Evolutionary conservation across 2,329 filamentous ascomycete species (phyloP).

Genomic region (Chrysosporium keratinophilum): DNA sequence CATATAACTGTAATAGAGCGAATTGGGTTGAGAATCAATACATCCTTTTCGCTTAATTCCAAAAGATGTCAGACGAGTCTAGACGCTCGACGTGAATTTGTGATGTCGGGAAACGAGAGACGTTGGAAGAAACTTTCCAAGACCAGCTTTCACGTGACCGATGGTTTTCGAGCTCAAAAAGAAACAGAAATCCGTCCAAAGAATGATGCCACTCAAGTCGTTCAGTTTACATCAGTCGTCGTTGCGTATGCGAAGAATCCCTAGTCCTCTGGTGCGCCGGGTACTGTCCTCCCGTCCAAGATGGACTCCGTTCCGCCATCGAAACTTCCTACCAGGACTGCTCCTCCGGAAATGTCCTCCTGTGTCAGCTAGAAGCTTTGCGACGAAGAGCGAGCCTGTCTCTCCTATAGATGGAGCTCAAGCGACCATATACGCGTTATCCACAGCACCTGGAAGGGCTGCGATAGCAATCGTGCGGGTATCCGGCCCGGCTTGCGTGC

Average conservation of each 20-base stretch:
- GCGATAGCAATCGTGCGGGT: conserved; percentile 85
- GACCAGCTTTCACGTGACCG: too few species aligned
- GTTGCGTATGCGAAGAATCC: conserved; percentile 27
- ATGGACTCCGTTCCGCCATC: conserved; percentile 16
- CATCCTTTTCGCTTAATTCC: too few species aligned
- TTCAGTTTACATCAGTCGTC: not conserved
- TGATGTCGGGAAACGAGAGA: too few species aligned
- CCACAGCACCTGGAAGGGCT: conserved; percentile 71
- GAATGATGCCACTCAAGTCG: not conserved
- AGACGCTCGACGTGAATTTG: too few species aligned
- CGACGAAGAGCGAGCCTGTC: not conserved
- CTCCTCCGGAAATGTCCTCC: conserved; percentile 8
- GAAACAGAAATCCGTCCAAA: not conserved
- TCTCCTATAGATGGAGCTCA: conserved; percentile 14
- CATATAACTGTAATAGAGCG: too few species aligned
- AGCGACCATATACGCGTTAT: conserved; percentile 80
- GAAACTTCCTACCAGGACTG: not conserved
- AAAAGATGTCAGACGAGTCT: too few species aligned
- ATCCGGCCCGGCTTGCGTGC: conserved; percentile 65
- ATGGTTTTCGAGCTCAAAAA: not conserved
- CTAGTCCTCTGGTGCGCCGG: conserved; percentile 20
- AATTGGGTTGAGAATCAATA: too few species aligned
- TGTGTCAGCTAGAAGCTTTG: not conserved
- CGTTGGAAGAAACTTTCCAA: too few species aligned
- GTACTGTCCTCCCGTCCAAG: conserved; percentile 20